Percentiles rank a stretch among this genome's conserved stretches.
phyloP scores from a whole-genome alignment of 2,329 filamentous ascomycete genomes.

The Penicillium sp. region DNA sequence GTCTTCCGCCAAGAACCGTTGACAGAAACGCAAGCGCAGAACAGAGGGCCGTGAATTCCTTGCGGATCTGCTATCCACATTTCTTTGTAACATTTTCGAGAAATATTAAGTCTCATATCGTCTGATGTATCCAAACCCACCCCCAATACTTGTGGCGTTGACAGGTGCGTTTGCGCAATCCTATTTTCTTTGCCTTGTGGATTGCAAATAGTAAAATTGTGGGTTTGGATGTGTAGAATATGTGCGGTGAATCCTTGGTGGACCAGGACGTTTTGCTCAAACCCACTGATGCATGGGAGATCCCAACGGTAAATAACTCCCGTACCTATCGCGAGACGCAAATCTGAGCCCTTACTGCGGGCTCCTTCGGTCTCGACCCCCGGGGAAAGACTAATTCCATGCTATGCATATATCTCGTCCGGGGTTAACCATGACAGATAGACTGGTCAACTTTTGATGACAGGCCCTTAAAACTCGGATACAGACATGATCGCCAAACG shows the following conservation, averaged over 20 bases:
- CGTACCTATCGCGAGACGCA: conserved; percentile 4
- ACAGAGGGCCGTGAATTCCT: conserved; percentile 9
- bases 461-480: conserved; percentile 10
- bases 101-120: conserved; percentile 4
- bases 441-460: conserved; percentile 11
- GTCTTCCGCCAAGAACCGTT: conserved; percentile 8
- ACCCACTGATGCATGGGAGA: conserved; percentile 14
- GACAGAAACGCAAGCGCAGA: conserved; percentile 4
- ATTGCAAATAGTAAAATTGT: neutral
- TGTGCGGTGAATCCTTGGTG: conserved; percentile 5
- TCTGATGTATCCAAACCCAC: conserved; percentile 18
- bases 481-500: conserved; percentile 26
- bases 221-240: conserved; percentile 6
- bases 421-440: conserved; percentile 13
- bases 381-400: conserved; percentile 1
- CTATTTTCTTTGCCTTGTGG: neutral
- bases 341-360: conserved; percentile 6
- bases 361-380: conserved; percentile 3
- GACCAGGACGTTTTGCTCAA: conserved; percentile 2
- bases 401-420: conserved; percentile 12
- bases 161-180: conserved; percentile 4
- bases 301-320: conserved; percentile 4
- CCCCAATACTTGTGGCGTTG: conserved; percentile 13
- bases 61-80: conserved; percentile 12
- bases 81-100: conserved; percentile 9